Percentiles rank a stretch among this genome's conserved stretches.
These are phyloP conservation scores for Cochlearia excelsa DNA, from an alignment of 345 rosid species.

Conservation along the genomic window DNA sequence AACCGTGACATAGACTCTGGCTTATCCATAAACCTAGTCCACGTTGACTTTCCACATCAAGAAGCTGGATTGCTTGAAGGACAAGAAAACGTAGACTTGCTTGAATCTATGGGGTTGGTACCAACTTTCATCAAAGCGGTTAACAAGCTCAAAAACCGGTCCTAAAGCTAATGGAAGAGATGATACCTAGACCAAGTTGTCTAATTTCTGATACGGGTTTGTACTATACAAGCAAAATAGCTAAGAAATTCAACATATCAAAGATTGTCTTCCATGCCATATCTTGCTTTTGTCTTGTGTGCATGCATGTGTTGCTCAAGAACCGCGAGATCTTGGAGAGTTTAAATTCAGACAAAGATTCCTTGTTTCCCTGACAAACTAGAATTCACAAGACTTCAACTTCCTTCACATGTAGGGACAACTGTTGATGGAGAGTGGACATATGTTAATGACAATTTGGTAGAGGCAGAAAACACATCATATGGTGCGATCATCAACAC, in stretches of 20 bases:
- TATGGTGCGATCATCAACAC: constrained; percentile 43
- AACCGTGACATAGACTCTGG: constrained; percentile 28
- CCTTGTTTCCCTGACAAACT: constrained; percentile 45
- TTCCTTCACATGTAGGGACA: background rate
- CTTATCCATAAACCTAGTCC: constrained; percentile 28
- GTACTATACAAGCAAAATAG: constrained; percentile 29
- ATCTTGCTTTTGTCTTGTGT: constrained; percentile 38
- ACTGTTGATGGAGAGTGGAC: constrained; percentile 20
- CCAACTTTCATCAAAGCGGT: constrained; percentile 23
- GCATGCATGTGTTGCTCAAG: constrained; percentile 8
- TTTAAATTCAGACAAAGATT: constrained; percentile 26
- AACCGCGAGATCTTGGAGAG: constrained; percentile 22
- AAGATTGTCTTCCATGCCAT: constrained; percentile 43
- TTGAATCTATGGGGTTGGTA: constrained; percentile 20
- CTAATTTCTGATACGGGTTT: constrained; percentile 43
- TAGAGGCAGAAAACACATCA: constrained; percentile 23
- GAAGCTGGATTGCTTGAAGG: constrained; percentile 42
- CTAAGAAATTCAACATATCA: constrained; percentile 40
- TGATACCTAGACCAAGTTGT: constrained; percentile 44
- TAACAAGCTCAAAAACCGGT: constrained; percentile 32
- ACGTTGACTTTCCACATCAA: constrained; percentile 28
- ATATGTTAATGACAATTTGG: constrained; percentile 9
- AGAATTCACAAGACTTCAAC: constrained; percentile 36
- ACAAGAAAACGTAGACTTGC: constrained; percentile 33
- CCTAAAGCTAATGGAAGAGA: constrained; percentile 28